These are phyloP conservation scores for Bacidia gigantensis DNA, from an alignment of 495 filamentous ascomycete genomes.

Conservation along the genomic window DNA sequence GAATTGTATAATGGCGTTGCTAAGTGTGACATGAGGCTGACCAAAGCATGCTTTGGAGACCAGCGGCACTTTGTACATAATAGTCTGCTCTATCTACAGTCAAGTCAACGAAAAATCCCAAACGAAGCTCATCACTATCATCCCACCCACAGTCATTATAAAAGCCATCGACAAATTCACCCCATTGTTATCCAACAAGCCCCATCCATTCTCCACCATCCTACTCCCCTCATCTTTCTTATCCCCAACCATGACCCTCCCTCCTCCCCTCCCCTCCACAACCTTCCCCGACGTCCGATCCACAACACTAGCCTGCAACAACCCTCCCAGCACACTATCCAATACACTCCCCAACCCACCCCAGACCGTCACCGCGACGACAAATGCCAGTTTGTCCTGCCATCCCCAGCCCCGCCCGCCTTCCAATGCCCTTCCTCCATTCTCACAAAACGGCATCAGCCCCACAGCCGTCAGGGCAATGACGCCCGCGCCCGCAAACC, in stretches of 20 bases:
- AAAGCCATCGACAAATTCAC: slow-evolving; percentile 86
- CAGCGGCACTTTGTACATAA: too few species aligned
- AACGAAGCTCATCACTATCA: slow-evolving; percentile 40
- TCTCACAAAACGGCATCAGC: slow-evolving; percentile 54
- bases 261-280: slow-evolving; percentile 74
- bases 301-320: slow-evolving; percentile 75
- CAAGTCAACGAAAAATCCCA: slow-evolving; percentile 33
- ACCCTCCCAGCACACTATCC: slow-evolving; percentile 74
- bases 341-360: slow-evolving; percentile 67
- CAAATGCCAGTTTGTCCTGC: slow-evolving; percentile 38
- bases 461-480: slow-evolving; percentile 51
- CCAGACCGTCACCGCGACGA: slow-evolving; percentile 50
- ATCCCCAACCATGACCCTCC: slow-evolving; percentile 36
- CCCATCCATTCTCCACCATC: slow-evolving; percentile 55
- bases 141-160: slow-evolving; percentile 64
- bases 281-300: slow-evolving; percentile 74
- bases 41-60: too few species aligned
- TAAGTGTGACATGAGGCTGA: too few species aligned
- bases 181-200: slow-evolving; percentile 82
- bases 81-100: too few species aligned
- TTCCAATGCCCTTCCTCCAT: slow-evolving; percentile 13
- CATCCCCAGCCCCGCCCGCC: slow-evolving; percentile 31
- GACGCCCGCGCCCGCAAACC: slow-evolving; percentile 57
- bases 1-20: too few species aligned
- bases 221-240: slow-evolving; percentile 45